Evolutionary conservation across 1,284 basidiomycete species (phyloP), one percentile per base, ranked within the genome.

Genomic region (Rhodotorula sp.): DNA sequence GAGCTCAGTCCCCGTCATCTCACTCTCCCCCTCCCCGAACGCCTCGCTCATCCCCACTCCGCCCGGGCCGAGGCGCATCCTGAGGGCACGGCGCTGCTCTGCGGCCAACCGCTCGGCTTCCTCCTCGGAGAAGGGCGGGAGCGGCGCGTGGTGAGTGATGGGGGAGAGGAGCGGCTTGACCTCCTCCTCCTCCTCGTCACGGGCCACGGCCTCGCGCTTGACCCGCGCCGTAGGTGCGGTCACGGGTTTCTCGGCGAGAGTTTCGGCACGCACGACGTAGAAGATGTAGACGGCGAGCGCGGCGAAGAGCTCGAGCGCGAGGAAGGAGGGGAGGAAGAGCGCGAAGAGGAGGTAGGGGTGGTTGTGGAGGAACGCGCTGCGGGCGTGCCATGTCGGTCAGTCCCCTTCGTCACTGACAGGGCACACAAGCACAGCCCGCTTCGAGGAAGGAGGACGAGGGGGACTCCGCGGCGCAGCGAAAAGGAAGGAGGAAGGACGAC

Each of bases 41-140:
- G 63, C 51, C 32, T 53, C 65, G 22, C 57, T 66, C 65, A 66
- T 66, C 22, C 65, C 65, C 22, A 66, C 58, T 5, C 65, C 65
- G 12, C 51, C 65, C 19, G 37, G 53, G 9, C 65, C 65, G 29
- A 66, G 41, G 22, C 65, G 37, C 37, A 66, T n/a, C 37, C 65
- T 22, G 13, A 41, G 19, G 50, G 46, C 12, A n/a, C 8, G 37
- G 50, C 64, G 21, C 50, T n/a, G 22, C 22, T 12, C 32, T 29
- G 39, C 22, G 10, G 57, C 39, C 36, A 27, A 46, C 8, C 29
- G 46, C 56, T 51, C 64, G n/a, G 27, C 46, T 9, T 48, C 48
- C 15, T 25, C 27, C 25, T 50, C 48, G n/a, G n/a, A n/a, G 48
- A 50, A 50, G 25, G 48, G 9, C 6, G 19, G 27, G 48, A 50